phyloP scores from a whole-genome alignment of 495 filamentous ascomycete species.

The Aspergillus asperescens region DNA sequence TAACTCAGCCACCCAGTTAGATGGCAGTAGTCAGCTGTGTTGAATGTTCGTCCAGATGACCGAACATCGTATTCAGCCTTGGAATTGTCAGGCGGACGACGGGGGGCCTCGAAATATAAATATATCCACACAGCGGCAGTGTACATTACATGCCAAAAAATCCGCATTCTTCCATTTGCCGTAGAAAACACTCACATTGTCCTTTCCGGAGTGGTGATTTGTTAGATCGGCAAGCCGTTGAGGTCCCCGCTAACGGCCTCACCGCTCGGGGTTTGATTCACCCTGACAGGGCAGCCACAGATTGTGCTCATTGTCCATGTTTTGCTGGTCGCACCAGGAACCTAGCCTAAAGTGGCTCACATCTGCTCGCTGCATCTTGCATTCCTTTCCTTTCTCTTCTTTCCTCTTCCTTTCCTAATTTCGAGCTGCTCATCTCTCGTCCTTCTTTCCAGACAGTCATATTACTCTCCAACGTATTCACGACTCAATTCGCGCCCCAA shows the following conservation, averaged over 20 bases:
- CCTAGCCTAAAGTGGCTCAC: constrained; percentile 18
- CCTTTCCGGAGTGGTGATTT: neutral
- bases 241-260: constrained; percentile 20
- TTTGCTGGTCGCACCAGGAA: neutral
- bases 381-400: constrained; percentile 24
- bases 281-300: neutral
- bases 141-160: neutral
- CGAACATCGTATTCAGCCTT: neutral
- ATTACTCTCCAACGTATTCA: constrained; percentile 1
- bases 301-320: neutral
- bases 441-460: neutral
- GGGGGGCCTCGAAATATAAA: neutral
- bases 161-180: neutral
- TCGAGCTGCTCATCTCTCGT: constrained; percentile 13
- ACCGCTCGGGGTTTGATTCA: constrained; percentile 27
- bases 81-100: too few species aligned
- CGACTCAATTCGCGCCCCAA: constrained; percentile 28
- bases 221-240: constrained; percentile 9
- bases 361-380: constrained; percentile 19
- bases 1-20: neutral
- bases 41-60: constrained; percentile 14
- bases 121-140: neutral
- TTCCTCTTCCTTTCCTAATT: constrained; percentile 17
- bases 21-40: constrained; percentile 8
- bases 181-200: neutral